Evolutionary conservation across 2,329 filamentous ascomycete genomes (phyloP), one percentile per base, ranked within the genome.

Genomic region (Fusarium oligoseptatum): DNA sequence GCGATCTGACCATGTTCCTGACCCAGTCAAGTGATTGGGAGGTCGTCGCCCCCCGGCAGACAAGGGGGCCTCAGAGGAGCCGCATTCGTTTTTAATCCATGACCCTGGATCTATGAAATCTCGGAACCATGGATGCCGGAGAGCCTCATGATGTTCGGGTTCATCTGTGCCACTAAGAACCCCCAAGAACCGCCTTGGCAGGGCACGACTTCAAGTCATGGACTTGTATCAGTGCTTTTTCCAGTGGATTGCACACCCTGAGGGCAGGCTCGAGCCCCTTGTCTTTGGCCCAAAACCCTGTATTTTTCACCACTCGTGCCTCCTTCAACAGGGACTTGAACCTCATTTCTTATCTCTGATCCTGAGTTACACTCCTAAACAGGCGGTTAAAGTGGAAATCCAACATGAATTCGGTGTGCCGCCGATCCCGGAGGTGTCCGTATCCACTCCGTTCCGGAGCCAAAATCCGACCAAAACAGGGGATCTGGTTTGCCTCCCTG

Each of bases 371-470:
- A 20, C 37, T 65, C 17, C 50, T 29, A 58, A 60, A 65, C 62
- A 65, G 62, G 62, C 32, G 41, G 52, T 50, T 37, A 66, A 66
- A 37, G 63, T 66, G 63, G 63, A 52, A 57, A 57, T 64, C 27
- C 29, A 64, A 41, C 34, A 55, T 55, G 50, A 58, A 64, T 29
- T 60, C 69, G 68, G 71, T 56, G 12, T 55, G 58, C 68, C 50
- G 68, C 71, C 71, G 71, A 72, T 73, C 62, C 63, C 71, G 71
- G 71, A 73, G 66, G 39, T 55, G 60, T 56, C 66, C 60, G 60
- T 55, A 36, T 65, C 69, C 71, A 71, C 66, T 57, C 43, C n/a
- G 15, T 27, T 22, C 63, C 63, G 63, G 63, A 43, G 20, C 37
- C 63, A 37, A 32, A 24, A 58, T 27, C 27, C 55, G 39, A 57